phyloP scores from a whole-genome alignment of 257 asterid genomes.

The Scutellaria minor region DNA sequence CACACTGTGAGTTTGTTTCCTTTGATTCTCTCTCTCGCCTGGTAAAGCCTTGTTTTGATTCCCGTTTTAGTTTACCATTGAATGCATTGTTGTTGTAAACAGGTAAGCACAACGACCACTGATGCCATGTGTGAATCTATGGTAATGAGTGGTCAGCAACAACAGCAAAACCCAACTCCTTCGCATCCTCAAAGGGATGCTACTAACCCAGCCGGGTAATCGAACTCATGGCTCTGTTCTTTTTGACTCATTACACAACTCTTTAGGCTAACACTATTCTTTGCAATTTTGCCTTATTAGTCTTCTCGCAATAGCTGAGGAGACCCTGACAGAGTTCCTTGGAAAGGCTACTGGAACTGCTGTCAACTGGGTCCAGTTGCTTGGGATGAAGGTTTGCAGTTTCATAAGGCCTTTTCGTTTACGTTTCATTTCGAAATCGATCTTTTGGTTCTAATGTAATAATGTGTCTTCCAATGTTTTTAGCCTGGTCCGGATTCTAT shows the following conservation, averaged over 20 bases:
- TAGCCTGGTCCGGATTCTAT: slow-evolving; percentile 99
- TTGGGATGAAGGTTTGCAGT: slow-evolving; percentile 82
- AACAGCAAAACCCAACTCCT: slow-evolving; percentile 69
- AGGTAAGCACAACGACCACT: slow-evolving; percentile 65
- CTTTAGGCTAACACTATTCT: not conserved
- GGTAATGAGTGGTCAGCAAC: slow-evolving; percentile 69
- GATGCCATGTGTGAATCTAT: slow-evolving; percentile 83
- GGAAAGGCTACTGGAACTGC: slow-evolving; percentile 97
- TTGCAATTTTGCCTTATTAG: slow-evolving; percentile 38
- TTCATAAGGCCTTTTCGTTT: not conserved
- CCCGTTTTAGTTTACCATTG: too few relatives aligned
- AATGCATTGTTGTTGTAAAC: slow-evolving; percentile 2
- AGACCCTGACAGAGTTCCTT: slow-evolving; percentile 90
- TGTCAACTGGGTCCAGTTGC: slow-evolving; percentile 92
- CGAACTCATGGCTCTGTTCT: not conserved
- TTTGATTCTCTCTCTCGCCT: not conserved
- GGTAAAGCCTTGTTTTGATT: not conserved
- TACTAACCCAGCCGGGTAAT: slow-evolving; percentile 92
- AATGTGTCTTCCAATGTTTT: slow-evolving; percentile 24
- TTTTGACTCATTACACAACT: not conserved
- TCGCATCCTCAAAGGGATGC: slow-evolving; percentile 88
- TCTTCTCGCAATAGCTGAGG: slow-evolving; percentile 86
- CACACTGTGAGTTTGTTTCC: slow-evolving; percentile 55
- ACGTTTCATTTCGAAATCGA: not conserved
- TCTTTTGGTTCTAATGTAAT: not conserved